Evolutionary conservation across 306 rosid genomes (phyloP).

Genomic region (Dalbergia oliveri): DNA sequence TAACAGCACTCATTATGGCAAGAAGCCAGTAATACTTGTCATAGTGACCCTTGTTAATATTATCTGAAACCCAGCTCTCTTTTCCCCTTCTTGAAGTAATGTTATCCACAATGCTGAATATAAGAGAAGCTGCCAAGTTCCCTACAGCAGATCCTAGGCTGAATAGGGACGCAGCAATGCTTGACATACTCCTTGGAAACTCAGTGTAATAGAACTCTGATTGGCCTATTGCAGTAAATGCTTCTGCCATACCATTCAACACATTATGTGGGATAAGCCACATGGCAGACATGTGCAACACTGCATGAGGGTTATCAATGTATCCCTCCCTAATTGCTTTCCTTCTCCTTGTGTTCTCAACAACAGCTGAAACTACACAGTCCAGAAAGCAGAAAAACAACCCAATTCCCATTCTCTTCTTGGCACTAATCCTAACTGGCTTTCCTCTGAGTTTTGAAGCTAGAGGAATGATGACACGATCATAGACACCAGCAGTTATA

Average conservation of each 20-base stretch:
- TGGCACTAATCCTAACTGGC: constrained; percentile 53
- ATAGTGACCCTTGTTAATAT: constrained; percentile 61
- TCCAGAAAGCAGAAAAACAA: constrained; percentile 54
- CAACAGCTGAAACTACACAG: constrained; percentile 57
- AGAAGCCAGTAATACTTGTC: constrained; percentile 74
- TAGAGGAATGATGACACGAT: constrained; percentile 60
- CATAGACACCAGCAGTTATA: constrained; percentile 62
- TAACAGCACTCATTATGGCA: constrained; percentile 50
- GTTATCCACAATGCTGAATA: constrained; percentile 55
- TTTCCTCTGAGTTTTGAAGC: constrained; percentile 66
- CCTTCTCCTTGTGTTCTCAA: constrained; percentile 56
- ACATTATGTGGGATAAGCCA: constrained; percentile 69
- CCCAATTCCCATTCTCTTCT: constrained; percentile 71
- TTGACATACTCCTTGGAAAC: constrained; percentile 77
- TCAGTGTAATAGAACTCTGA: constrained; percentile 74
- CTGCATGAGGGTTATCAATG: constrained; percentile 50
- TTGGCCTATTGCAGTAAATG: constrained; percentile 67
- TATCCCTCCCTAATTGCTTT: constrained; percentile 55
- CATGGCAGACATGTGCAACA: constrained; percentile 66
- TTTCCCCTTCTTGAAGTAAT: constrained; percentile 65
- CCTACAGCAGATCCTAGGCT: constrained; percentile 64
- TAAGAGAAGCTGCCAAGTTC: constrained; percentile 57
- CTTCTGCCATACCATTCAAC: constrained; percentile 69
- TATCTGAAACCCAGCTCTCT: constrained; percentile 65
- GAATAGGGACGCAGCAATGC: constrained; percentile 62